Conservation (phyloP, 345 rosid genomes). For the Eucalyptus regnans region DNA sequence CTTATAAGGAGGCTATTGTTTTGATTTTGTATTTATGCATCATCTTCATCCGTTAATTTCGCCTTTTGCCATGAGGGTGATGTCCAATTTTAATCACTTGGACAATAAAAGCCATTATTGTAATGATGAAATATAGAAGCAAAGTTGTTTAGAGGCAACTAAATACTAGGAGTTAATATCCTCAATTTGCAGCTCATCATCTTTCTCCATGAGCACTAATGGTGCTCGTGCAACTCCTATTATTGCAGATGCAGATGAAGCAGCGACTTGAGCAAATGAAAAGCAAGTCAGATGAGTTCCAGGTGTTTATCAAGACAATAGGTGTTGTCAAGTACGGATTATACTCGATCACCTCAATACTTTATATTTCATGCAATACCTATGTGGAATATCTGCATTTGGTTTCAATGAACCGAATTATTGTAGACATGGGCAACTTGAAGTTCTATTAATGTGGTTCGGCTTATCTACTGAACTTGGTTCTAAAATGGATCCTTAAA, state of each 20-base stretch:
- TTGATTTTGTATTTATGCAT: background rate
- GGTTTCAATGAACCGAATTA: too few species aligned
- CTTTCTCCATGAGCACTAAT: background rate
- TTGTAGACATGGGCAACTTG: background rate
- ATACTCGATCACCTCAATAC: background rate
- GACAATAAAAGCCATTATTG: background rate
- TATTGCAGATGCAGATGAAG: slow-evolving; percentile 51
- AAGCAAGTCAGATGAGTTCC: slow-evolving; percentile 24
- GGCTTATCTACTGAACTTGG: background rate
- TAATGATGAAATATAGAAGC: background rate
- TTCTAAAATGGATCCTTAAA: background rate
- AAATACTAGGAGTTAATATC: background rate
- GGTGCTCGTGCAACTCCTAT: background rate
- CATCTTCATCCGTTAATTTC: background rate
- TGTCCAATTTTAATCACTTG: background rate
- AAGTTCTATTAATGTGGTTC: background rate
- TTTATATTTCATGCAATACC: too few species aligned
- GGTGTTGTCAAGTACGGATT: background rate
- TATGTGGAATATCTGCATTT: too few species aligned
- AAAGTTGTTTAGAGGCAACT: background rate
- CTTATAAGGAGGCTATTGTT: background rate
- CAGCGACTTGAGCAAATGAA: slow-evolving; percentile 7
- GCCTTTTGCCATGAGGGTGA: background rate
- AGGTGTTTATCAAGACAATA: slow-evolving; percentile 16
- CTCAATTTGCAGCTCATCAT: background rate